phyloP scores from a whole-genome alignment of 371 early-diverging fungal genomes.

The Batrachochytrium dendrobatidis region DNA sequence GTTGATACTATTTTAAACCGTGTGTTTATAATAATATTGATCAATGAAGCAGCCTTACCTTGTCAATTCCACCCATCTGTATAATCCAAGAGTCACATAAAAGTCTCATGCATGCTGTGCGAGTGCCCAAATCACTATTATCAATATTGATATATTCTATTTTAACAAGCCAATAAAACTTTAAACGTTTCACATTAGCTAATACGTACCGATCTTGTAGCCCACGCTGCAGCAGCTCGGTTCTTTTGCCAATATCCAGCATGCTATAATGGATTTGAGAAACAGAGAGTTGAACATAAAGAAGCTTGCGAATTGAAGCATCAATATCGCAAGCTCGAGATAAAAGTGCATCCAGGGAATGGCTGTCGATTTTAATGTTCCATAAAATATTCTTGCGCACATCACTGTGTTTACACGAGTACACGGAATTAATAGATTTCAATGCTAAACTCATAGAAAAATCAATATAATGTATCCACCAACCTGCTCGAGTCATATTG shows the following conservation, averaged over 20 bases:
- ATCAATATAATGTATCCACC: constrained; percentile 13
- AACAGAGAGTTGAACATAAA: background rate
- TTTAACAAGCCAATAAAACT: too few species aligned
- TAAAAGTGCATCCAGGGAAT: constrained; percentile 61
- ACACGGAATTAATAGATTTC: background rate
- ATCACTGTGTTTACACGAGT: constrained; percentile 44
- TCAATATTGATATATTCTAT: too few species aligned
- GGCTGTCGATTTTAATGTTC: constrained; percentile 56
- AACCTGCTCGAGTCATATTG: constrained; percentile 73
- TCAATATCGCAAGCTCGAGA: constrained; percentile 73
- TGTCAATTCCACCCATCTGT: background rate
- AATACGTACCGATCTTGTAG: too few species aligned
- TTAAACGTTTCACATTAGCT: too few species aligned
- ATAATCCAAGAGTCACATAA: background rate
- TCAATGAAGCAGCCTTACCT: too few species aligned
- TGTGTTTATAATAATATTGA: too few species aligned
- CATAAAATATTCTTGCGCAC: constrained; percentile 76
- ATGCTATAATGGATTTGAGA: too few species aligned
- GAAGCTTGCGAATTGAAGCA: constrained; percentile 49
- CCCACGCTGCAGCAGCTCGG: too few species aligned
- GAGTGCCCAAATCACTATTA: too few species aligned
- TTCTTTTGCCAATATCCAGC: too few species aligned
- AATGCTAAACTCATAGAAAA: constrained; percentile 6
- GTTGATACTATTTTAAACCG: background rate
- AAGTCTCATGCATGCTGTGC: constrained; percentile 1